Percentiles rank a stretch among this genome's conserved stretches.
Evolutionary conservation across 768 basidiomycete genomes (phyloP).

Genomic region (Strobilomyces echinocephalus): DNA sequence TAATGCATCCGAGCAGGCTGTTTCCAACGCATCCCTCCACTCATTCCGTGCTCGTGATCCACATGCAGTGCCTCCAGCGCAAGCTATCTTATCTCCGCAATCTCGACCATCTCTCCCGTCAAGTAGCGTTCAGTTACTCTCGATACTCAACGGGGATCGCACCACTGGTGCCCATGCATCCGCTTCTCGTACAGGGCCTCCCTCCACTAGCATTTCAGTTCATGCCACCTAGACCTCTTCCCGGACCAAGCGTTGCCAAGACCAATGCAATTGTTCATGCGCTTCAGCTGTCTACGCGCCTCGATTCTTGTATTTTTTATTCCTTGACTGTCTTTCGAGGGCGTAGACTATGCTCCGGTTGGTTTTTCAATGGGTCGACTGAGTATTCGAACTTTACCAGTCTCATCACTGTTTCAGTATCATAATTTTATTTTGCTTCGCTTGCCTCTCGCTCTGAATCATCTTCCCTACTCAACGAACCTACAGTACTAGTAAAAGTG

Average conservation of each 20-base stretch:
- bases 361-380: slow-evolving; percentile 20
- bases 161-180: slow-evolving; percentile 7
- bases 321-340: slow-evolving; percentile 13
- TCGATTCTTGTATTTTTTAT: slow-evolving; percentile 17
- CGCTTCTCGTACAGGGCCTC: slow-evolving; percentile 6
- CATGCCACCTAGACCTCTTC: slow-evolving; percentile 23
- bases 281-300: background rate
- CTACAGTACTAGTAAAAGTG: slow-evolving; percentile 33
- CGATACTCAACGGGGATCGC: slow-evolving; percentile 32
- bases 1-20: slow-evolving; percentile 7
- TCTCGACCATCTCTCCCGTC: slow-evolving; percentile 18
- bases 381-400: slow-evolving; percentile 24
- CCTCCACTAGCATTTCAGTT: slow-evolving; percentile 12
- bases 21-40: slow-evolving; percentile 5
- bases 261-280: slow-evolving; percentile 14
- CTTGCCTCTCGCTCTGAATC: slow-evolving; percentile 15
- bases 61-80: slow-evolving; percentile 10
- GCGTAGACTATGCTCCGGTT: slow-evolving; percentile 18
- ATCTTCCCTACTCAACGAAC: slow-evolving; percentile 11
- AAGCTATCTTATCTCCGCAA: slow-evolving; percentile 9
- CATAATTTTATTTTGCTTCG: slow-evolving; percentile 28
- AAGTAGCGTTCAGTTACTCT: slow-evolving; percentile 31
- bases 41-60: slow-evolving; percentile 12
- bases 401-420: slow-evolving; percentile 24
- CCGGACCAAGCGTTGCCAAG: slow-evolving; percentile 5